Conservation (phyloP, 352 stramenopile species). For the Thraustotheca clavata region DNA sequence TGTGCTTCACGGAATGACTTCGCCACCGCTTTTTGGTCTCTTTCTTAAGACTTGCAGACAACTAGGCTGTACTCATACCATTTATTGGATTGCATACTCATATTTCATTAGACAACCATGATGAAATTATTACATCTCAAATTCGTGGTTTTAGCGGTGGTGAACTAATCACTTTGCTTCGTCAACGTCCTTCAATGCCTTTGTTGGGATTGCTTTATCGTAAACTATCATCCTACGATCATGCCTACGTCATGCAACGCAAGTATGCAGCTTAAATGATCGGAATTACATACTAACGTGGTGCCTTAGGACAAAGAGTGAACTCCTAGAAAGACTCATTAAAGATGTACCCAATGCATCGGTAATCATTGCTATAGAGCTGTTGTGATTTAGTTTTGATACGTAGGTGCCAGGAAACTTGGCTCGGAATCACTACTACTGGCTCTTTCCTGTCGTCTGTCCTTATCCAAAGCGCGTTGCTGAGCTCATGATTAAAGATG, state of each 20-base stretch:
- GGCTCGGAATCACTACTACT: conserved; percentile 68
- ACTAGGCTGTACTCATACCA: conserved; percentile 35
- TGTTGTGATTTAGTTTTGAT: not conserved
- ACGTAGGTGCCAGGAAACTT: conserved; percentile 45
- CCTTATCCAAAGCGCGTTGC: conserved; percentile 41
- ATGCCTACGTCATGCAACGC: conserved; percentile 59
- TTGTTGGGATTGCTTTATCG: conserved; percentile 60
- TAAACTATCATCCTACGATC: conserved; percentile 55
- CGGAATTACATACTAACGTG: not conserved
- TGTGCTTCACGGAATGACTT: conserved; percentile 54
- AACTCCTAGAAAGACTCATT: conserved; percentile 44
- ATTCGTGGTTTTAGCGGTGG: conserved; percentile 73
- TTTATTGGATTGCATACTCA: not conserved
- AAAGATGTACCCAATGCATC: conserved; percentile 46
- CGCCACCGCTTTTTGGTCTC: conserved; percentile 62
- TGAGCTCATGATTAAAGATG: conserved; percentile 63
- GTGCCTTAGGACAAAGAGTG: conserved; percentile 47
- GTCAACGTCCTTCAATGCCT: conserved; percentile 65
- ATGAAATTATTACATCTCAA: conserved; percentile 73
- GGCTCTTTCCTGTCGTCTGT: conserved; percentile 71
- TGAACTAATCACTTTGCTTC: conserved; percentile 67
- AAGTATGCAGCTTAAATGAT: conserved; percentile 31
- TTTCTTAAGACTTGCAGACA: conserved; percentile 53
- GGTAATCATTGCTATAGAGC: conserved; percentile 23
- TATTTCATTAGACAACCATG: conserved; percentile 42